A percentile compares a stretch with the other conserved stretches of the same genome.
phyloP scores from a whole-genome alignment of 2,329 filamentous ascomycete genomes.

The Verticillium isaacii region DNA sequence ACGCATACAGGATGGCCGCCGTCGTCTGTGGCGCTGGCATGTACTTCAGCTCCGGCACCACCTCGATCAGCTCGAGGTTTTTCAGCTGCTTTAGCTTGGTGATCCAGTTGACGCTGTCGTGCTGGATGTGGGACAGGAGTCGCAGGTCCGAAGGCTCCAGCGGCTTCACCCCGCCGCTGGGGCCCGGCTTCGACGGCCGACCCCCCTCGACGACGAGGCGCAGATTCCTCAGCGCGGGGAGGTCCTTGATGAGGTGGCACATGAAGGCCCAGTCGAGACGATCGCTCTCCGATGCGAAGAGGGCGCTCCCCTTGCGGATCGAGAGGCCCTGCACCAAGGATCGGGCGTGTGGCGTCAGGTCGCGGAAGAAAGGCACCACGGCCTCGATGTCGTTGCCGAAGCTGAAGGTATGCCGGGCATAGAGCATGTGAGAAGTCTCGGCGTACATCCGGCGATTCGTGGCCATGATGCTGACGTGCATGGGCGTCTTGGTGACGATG shows the following conservation, averaged over 20 bases:
- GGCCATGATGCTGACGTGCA: slow-evolving; percentile 41
- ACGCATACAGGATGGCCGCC: slow-evolving; percentile 52
- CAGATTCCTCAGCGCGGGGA: slow-evolving; percentile 38
- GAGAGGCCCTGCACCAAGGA: slow-evolving; percentile 42
- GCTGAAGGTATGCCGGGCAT: slow-evolving; percentile 51
- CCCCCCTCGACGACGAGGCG: slow-evolving; percentile 52
- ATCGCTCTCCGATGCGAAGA: slow-evolving; percentile 46
- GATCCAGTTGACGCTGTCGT: slow-evolving; percentile 53
- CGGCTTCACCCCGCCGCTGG: slow-evolving; percentile 37
- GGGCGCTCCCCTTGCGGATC: slow-evolving; percentile 50
- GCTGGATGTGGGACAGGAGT: slow-evolving; percentile 35
- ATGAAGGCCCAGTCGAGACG: slow-evolving; percentile 42
- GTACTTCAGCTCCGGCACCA: slow-evolving; percentile 48
- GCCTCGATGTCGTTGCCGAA: slow-evolving; percentile 58
- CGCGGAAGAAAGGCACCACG: slow-evolving; percentile 53
- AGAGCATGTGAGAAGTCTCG: slow-evolving; percentile 53
- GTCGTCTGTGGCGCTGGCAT: slow-evolving; percentile 47
- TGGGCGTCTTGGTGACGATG: slow-evolving; percentile 33
- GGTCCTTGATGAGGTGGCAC: slow-evolving; percentile 33
- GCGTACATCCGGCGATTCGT: slow-evolving; percentile 43
- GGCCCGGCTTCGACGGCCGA: slow-evolving; percentile 33
- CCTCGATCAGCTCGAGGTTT: slow-evolving; percentile 42
- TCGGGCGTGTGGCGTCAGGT: slow-evolving; percentile 46
- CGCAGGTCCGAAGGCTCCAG: slow-evolving; percentile 42
- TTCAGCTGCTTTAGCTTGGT: slow-evolving; percentile 47